Evolutionary conservation across 306 rosid species (phyloP), one percentile per base, ranked within the genome.

Genomic region (Abrus precatorius): DNA sequence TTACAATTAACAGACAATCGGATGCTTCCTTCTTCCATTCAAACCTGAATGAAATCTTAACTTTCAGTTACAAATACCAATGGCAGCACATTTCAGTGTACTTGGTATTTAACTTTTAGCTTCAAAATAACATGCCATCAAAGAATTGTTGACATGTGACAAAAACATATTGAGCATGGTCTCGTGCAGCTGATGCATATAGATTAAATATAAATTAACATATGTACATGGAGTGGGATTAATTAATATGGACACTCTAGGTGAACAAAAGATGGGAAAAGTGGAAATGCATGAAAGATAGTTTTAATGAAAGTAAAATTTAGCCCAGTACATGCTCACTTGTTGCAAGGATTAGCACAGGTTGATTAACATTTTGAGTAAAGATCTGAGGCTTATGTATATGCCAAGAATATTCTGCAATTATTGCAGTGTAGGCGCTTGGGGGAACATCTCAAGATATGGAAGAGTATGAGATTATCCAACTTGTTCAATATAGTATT

Each of bases 11-110:
- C 41, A 73, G 55, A 75, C 44, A 60, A 2, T 36, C 20, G 20
- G 41, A 75, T 53, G 75, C 68, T 13, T n/a, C 55, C 48, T 53
- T 52, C 61, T 38, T 20, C 20, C 52, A 59, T 62, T 43, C 49
- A 47, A 53, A 34, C 44, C 6, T 53, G 44, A 33, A 68, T 69
- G 53, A 69, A 64, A 84, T 54, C 82, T 50, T 29, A 63, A 28
- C 30, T 77, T 62, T 63, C 34, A 29, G 41, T 69, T 68, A 33
- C 11, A 49, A 10, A 10, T 44, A 38, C 33, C 29, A 49, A 45
- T 5, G 12, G 5, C 59, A 63, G 27, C 36, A 72, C 49, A 56
- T 20, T 20, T 20, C 20, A 20, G 20, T 54, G 32, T 61, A 61
- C 56, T 20, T 66, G 78, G 30, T 50, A 32, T 29, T 32, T 72